A percentile compares a stretch with the other conserved stretches of the same genome.
Evolutionary conservation across 2,329 filamentous ascomycete species (phyloP).

Genomic region (Penicillium paneum): DNA sequence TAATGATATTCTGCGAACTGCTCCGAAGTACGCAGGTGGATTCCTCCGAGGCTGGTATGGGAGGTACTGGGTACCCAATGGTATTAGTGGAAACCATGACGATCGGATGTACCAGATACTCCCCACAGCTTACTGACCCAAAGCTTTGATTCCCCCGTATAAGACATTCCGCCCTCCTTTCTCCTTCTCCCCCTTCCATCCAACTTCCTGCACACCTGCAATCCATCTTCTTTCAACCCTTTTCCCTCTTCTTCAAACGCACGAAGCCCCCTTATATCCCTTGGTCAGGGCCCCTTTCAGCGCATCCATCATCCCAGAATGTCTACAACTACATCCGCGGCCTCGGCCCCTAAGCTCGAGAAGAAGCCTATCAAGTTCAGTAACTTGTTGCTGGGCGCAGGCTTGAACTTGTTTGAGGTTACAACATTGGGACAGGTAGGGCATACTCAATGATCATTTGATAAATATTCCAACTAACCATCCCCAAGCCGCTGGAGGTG

Average conservation of each 20-base stretch:
- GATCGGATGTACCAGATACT: slow-evolving; percentile 7
- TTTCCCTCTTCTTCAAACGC: slow-evolving; percentile 48
- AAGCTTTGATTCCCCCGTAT: slow-evolving; percentile 16
- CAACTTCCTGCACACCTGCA: slow-evolving; percentile 15
- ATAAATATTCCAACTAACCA: neutral
- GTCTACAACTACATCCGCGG: slow-evolving; percentile 51
- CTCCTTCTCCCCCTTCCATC: slow-evolving; percentile 13
- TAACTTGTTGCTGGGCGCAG: slow-evolving; percentile 90
- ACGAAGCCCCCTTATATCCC: slow-evolving; percentile 86
- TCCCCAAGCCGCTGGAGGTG: slow-evolving; percentile 83
- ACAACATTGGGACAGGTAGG: slow-evolving; percentile 65
- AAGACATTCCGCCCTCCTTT: slow-evolving; percentile 18
- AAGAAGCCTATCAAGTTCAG: slow-evolving; percentile 99
- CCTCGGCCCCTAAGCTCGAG: slow-evolving; percentile 65
- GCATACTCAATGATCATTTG: neutral
- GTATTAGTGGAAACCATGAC: slow-evolving; percentile 19
- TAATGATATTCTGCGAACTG: neutral
- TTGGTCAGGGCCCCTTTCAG: slow-evolving; percentile 91
- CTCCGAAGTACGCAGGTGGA: neutral
- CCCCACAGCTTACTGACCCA: slow-evolving; percentile 14
- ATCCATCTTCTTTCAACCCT: slow-evolving; percentile 15
- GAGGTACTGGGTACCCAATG: slow-evolving; percentile 24
- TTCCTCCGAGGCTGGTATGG: slow-evolving; percentile 18
- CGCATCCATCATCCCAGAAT: slow-evolving; percentile 55
- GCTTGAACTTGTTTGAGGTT: slow-evolving; percentile 92